Evolutionary conservation across 768 basidiomycete genomes (phyloP).

Genomic region (Melanogaster broomeanus): DNA sequence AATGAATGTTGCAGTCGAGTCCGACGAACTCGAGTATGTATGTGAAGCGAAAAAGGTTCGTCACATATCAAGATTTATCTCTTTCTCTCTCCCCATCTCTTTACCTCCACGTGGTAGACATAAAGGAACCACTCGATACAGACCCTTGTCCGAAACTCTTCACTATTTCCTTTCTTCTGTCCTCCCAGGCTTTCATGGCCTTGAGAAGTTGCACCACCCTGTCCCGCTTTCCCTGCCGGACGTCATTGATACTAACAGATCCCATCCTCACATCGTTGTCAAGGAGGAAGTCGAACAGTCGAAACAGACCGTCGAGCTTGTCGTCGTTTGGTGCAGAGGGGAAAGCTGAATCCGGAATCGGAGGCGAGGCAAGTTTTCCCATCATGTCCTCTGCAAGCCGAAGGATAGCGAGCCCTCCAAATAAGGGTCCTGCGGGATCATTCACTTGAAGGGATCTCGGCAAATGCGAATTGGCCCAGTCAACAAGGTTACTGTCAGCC

Average conservation of each 20-base stretch:
- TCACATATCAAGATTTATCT: not conserved
- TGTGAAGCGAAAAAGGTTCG: constrained; percentile 1
- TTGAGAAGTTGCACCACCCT: constrained; percentile 81
- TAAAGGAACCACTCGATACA: constrained; percentile 10
- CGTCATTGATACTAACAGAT: constrained; percentile 90
- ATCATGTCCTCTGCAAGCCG: constrained; percentile 84
- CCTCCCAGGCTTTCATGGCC: constrained; percentile 80
- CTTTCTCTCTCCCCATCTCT: not conserved
- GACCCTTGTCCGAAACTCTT: constrained; percentile 49
- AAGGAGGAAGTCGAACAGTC: constrained; percentile 88
- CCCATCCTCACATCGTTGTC: constrained; percentile 93
- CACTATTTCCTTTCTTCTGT: constrained; percentile 61
- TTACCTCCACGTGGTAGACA: constrained; percentile 9
- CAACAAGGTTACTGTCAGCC: constrained; percentile 60
- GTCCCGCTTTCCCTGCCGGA: constrained; percentile 77
- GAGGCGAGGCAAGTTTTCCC: constrained; percentile 62
- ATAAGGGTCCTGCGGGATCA: constrained; percentile 45
- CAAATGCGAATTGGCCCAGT: constrained; percentile 89
- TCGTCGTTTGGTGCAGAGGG: constrained; percentile 68
- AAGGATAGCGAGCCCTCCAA: constrained; percentile 75
- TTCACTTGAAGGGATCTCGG: constrained; percentile 61
- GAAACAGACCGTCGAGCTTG: constrained; percentile 84
- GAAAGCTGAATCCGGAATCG: constrained; percentile 81
- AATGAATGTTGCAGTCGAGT: constrained; percentile 23
- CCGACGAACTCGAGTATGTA: constrained; percentile 12